Percentiles rank a stretch among this genome's conserved stretches.
These are phyloP conservation scores for Alternaria ethzedia DNA, from an alignment of 2,329 filamentous ascomycete genomes.

Conservation along the genomic window DNA sequence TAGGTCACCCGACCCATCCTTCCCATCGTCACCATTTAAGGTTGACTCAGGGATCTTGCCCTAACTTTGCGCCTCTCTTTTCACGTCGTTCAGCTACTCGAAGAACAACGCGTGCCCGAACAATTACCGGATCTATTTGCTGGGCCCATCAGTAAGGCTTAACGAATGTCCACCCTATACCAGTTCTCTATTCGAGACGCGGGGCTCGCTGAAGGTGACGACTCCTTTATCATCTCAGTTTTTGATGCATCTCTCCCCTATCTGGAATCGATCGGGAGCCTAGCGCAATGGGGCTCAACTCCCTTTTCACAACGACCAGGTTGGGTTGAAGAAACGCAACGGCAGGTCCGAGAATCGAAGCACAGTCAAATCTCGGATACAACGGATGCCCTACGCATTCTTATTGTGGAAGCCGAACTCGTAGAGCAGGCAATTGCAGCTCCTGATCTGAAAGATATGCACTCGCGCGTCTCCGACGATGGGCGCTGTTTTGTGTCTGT, in stretches of 20 bases:
- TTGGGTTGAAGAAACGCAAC: background rate
- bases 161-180: background rate
- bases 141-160: background rate
- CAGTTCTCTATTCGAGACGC: background rate
- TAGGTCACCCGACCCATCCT: background rate
- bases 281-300: background rate
- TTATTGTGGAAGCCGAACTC: background rate
- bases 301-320: background rate
- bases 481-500: background rate
- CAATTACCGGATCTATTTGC: background rate
- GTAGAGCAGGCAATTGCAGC: background rate
- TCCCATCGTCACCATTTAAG: background rate
- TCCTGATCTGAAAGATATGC: background rate
- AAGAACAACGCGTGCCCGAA: background rate
- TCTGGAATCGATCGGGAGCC: background rate
- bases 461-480: background rate
- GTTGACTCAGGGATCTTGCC: background rate
- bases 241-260: background rate
- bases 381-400: background rate
- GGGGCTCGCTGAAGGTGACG: background rate
- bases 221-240: background rate
- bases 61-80: background rate
- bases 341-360: background rate
- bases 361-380: background rate
- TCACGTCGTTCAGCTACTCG: background rate